These are phyloP conservation scores for Lodderomyces margitis DNA, from an alignment of 1,139 yeast species.

Conservation along the genomic window DNA sequence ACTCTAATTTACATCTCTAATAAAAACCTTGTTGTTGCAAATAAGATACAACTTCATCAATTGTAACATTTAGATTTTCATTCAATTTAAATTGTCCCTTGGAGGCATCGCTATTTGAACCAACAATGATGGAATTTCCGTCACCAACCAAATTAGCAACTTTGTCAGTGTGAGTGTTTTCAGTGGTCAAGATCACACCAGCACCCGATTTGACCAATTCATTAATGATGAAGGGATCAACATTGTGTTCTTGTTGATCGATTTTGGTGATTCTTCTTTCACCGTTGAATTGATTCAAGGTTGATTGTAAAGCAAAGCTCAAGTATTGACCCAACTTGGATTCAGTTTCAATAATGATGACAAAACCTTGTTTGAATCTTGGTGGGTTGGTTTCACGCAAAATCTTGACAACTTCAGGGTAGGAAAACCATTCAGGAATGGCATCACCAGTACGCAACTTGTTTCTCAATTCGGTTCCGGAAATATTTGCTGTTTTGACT, in stretches of 20 bases:
- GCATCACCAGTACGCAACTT: conserved; percentile 82
- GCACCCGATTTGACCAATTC: conserved; percentile 89
- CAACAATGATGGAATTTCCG: conserved; percentile 32
- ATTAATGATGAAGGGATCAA: conserved; percentile 59
- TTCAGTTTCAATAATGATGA: conserved; percentile 54
- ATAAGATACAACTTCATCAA: conserved; percentile 66
- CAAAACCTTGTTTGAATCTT: conserved; percentile 84
- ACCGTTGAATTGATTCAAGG: conserved; percentile 85
- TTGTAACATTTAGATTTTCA: conserved; percentile 43
- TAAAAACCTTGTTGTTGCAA: conserved; percentile 81
- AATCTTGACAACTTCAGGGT: conserved; percentile 92
- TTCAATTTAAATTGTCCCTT: conserved; percentile 15
- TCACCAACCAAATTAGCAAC: conserved; percentile 43
- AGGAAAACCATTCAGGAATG: conserved; percentile 96
- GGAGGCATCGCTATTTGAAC: conserved; percentile 16
- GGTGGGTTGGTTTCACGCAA: conserved; percentile 94
- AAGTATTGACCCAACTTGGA: conserved; percentile 52
- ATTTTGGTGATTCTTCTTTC: conserved; percentile 81
- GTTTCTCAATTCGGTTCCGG: conserved; percentile 93
- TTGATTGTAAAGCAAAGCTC: conserved; percentile 82
- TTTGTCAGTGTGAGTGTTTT: conserved; percentile 26
- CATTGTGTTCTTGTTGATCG: conserved; percentile 43
- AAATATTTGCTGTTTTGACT: conserved; percentile 82
- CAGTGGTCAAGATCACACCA: conserved; percentile 72
- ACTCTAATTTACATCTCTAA: conserved; percentile 5